Evolutionary conservation across 2,329 filamentous ascomycete genomes (phyloP), one percentile per base, ranked within the genome.

Genomic region (Penicillium fuscoglaucum): DNA sequence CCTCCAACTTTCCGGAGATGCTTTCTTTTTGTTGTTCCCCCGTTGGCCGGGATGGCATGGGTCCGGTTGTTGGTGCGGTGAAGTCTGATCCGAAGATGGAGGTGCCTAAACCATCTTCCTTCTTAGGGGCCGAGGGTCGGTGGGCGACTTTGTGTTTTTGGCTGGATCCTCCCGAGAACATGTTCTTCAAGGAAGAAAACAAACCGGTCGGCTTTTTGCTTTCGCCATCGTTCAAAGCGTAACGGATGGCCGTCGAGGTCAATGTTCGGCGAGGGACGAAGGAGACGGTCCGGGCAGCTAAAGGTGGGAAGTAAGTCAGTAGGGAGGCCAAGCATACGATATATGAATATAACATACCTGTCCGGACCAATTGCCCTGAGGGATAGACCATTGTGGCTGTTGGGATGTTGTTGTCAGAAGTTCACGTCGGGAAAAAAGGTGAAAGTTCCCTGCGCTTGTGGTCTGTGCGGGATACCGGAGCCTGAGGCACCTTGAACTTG

Each of bases 41-140:
- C 51, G 64, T 59, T 58, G 63, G 62, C 59, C 70, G 60, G 33
- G 61, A 64, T 33, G 68, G 71, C 26, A 61, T 69, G 17, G 65
- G 72, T 12, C 68, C 70, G 24, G 62, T 68, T 24, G 65, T 59
- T 51, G 56, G 60, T 28, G 68, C 60, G 31, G 54, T 45, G 31
- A 70, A 61, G 21, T 74, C 75, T 45, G 78, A 74, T n/a, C 70
- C 72, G 62, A 78, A 78, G 55, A 78, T 78, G 13, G 76, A 78
- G 62, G 70, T 72, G 41, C 68, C 70, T 31, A 77, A 66, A 17
- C 67, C 66, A 58, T 73, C 68, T 45, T 71, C 68, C 55, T 72
- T 72, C n/a, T 57, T 63, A 31, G 72, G 72, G 24, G 73, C 67
- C 17, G 56, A 55, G 10, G 70, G 60, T 52, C 67, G 65, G 35